These are phyloP conservation scores for Stenogyne calaminthoides DNA, from an alignment of 305 asterid genomes.

Conservation along the genomic window DNA sequence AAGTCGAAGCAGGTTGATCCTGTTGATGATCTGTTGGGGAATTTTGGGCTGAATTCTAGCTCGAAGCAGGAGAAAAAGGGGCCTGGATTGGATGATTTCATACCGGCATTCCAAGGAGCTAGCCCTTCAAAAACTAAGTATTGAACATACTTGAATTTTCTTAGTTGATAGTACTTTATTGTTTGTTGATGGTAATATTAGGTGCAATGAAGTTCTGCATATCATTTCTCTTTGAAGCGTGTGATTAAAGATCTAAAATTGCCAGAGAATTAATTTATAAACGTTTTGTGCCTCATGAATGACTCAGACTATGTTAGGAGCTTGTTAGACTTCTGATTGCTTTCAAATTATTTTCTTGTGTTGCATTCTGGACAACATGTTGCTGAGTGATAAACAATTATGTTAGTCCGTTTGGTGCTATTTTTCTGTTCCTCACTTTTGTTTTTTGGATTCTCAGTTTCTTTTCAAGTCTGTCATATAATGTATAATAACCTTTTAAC, in stretches of 20 bases:
- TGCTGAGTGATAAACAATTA: not conserved
- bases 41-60: slow-evolving; percentile 39
- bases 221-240: not conserved
- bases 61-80: slow-evolving; percentile 38
- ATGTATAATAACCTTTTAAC: slow-evolving; percentile 25
- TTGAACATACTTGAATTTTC: slow-evolving; percentile 22
- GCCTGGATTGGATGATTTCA: slow-evolving; percentile 49
- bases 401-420: slow-evolving; percentile 8
- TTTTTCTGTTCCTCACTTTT: slow-evolving; percentile 14
- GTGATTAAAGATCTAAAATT: slow-evolving; percentile 1
- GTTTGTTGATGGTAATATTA: not conserved
- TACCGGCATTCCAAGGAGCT: slow-evolving; percentile 58
- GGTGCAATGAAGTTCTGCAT: slow-evolving; percentile 14
- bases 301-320: slow-evolving; percentile 3
- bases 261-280: not conserved
- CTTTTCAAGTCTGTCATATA: not conserved
- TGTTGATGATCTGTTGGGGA: slow-evolving; percentile 61
- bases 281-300: not conserved
- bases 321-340: not conserved
- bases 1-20: slow-evolving; percentile 33
- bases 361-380: not conserved
- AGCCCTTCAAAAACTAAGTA: slow-evolving; percentile 40
- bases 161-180: slow-evolving; percentile 10
- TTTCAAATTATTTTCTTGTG: not conserved
- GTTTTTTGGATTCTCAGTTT: not conserved